Percentiles rank a stretch among this genome's conserved stretches.
phyloP scores from a whole-genome alignment of 73 alveolate genomes.

The Stentor coeruleus region DNA sequence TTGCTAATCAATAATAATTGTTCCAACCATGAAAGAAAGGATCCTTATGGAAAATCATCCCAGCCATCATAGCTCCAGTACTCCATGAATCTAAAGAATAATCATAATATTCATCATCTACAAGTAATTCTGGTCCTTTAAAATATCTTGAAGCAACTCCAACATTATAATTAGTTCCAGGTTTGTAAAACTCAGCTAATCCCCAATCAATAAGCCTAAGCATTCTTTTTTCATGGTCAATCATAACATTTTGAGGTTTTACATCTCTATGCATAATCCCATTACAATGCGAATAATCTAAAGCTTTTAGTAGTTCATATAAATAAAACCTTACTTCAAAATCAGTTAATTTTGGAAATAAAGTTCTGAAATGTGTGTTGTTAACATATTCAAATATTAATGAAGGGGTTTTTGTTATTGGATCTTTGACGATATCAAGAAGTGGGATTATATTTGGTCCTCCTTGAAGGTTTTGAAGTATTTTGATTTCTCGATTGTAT shows the following conservation, averaged over 20 bases:
- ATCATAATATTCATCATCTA: slow-evolving; percentile 75
- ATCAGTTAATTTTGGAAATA: slow-evolving; percentile 87
- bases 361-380: slow-evolving; percentile 82
- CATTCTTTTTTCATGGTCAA: slow-evolving; percentile 79
- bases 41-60: slow-evolving; percentile 91
- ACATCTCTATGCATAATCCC: slow-evolving; percentile 98
- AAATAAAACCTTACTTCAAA: slow-evolving; percentile 88
- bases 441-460: slow-evolving; percentile 92
- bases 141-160: slow-evolving; percentile 95
- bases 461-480: slow-evolving; percentile 88
- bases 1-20: slow-evolving; percentile 90
- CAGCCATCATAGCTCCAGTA: slow-evolving; percentile 89
- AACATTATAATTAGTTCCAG: slow-evolving; percentile 92
- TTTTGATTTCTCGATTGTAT: slow-evolving; percentile 92
- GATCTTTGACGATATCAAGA: slow-evolving; percentile 95
- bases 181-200: slow-evolving; percentile 94
- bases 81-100: slow-evolving; percentile 91
- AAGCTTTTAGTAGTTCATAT: slow-evolving; percentile 84
- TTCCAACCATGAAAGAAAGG: slow-evolving; percentile 97
- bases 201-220: slow-evolving; percentile 98
- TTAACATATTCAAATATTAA: slow-evolving; percentile 85
- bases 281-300: slow-evolving; percentile 92
- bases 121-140: slow-evolving; percentile 94
- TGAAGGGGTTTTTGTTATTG: slow-evolving; percentile 89
- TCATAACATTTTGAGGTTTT: slow-evolving; percentile 96